These are phyloP conservation scores for Hypoxylon fragiforme DNA, from an alignment of 495 filamentous ascomycete genomes.

Conservation along the genomic window DNA sequence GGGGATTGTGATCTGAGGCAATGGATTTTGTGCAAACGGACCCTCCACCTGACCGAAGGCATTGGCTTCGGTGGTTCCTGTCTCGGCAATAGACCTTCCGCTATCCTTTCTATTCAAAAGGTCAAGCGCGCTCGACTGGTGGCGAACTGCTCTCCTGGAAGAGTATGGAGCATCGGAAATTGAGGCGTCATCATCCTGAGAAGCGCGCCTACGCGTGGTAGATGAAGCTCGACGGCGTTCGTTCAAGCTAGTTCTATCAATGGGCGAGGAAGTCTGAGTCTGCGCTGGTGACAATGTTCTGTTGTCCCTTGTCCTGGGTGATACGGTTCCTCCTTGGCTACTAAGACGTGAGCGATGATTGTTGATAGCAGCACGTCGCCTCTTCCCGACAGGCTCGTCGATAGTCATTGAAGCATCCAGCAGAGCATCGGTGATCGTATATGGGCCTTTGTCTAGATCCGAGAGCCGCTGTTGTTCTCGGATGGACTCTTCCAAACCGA, in stretches of 20 bases:
- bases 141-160: slow-evolving; percentile 48
- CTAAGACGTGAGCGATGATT: slow-evolving; percentile 53
- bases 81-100: slow-evolving; percentile 81
- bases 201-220: slow-evolving; percentile 28
- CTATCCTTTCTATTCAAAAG: slow-evolving; percentile 78
- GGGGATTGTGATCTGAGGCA: slow-evolving; percentile 31
- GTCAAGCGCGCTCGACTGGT: slow-evolving; percentile 79
- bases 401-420: slow-evolving; percentile 91
- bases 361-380: slow-evolving; percentile 59
- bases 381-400: slow-evolving; percentile 64
- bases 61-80: slow-evolving; percentile 73
- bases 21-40: slow-evolving; percentile 54
- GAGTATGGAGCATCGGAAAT: slow-evolving; percentile 47
- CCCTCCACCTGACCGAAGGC: slow-evolving; percentile 86
- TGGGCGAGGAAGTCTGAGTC: slow-evolving; percentile 25
- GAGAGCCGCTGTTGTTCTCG: slow-evolving; percentile 30
- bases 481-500: slow-evolving; percentile 49
- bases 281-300: slow-evolving; percentile 35
- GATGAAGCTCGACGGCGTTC: slow-evolving; percentile 39
- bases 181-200: slow-evolving; percentile 39
- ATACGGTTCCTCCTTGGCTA: slow-evolving; percentile 43
- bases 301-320: slow-evolving; percentile 42
- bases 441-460: slow-evolving; percentile 51
- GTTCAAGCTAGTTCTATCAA: slow-evolving; percentile 30
- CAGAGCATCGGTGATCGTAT: slow-evolving; percentile 87